A percentile compares a stretch with the other conserved stretches of the same genome.
phyloP scores from a whole-genome alignment of 2,329 filamentous ascomycete species.

The Tympanopsis confertula region DNA sequence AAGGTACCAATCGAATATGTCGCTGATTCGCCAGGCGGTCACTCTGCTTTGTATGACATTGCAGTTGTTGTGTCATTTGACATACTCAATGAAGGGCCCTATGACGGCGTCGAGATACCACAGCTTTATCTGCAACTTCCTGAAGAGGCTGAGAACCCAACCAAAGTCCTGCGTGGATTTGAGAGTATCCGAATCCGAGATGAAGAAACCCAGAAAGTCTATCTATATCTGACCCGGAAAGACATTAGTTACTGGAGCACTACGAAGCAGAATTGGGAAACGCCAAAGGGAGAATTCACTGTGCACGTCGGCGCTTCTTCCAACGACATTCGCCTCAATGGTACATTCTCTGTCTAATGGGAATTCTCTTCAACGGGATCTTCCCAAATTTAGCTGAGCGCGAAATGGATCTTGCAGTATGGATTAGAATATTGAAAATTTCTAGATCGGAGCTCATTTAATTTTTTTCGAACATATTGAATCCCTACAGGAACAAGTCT shows the following conservation, averaged over 20 bases:
- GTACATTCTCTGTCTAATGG: no score
- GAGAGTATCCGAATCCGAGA: conserved; percentile 40
- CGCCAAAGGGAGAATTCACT: conserved; percentile 35
- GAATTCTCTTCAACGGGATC: no score
- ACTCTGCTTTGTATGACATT: conserved; percentile 30
- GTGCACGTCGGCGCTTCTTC: no score
- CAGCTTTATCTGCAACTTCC: conserved; percentile 45
- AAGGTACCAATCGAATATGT: neutral
- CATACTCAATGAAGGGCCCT: conserved; percentile 52
- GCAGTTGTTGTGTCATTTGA: conserved; percentile 40
- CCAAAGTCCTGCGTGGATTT: conserved; percentile 48
- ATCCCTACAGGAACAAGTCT: no score
- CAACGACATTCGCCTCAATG: no score
- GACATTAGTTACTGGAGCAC: conserved; percentile 58
- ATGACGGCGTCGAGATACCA: conserved; percentile 51
- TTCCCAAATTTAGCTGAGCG: no score
- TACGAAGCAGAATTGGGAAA: conserved; percentile 44
- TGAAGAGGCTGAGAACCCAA: conserved; percentile 23
- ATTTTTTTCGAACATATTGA: no score
- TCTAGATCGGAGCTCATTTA: no score
- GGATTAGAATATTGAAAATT: no score
- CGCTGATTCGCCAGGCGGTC: conserved; percentile 27
- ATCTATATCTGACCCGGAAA: conserved; percentile 40
- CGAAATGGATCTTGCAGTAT: no score
- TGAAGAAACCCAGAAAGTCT: conserved; percentile 32